Evolutionary conservation across 768 basidiomycete genomes (phyloP), one percentile per base, ranked within the genome.

Genomic region (Macrolepiota dolichaula): DNA sequence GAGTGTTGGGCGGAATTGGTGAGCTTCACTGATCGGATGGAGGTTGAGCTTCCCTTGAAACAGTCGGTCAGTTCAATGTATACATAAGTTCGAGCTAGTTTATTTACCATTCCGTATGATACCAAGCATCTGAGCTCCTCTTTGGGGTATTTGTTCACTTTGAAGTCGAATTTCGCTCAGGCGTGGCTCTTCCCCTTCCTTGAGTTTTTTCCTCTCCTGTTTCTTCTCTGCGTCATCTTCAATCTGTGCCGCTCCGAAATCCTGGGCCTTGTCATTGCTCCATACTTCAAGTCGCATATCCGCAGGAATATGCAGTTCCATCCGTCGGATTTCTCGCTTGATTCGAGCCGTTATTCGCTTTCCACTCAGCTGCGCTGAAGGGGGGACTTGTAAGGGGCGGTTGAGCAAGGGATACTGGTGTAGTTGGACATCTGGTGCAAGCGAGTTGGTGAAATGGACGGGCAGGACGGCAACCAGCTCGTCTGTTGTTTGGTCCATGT

Each of bases 221-320:
- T 89, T 89, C 70, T 86, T 92, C 73, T 92, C 89, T 57, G 80
- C 80, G 70, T 94, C 92, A 66, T 92, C 92, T 56, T 90, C 88
- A 53, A 78, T 70, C 55, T 85, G 81, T 17, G 88, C 90, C 22
- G 69, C 71, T 2, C 91, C 92, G 15, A 91, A 74, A 32, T 85
- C 84, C 68, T 79, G 82, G 15, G 87, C 84, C 62, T 82, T 82
- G 57, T 91, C 89, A n/a, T 70, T 70, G 66, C 89, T 94, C 86
- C 89, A 92, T 15, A 94, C 89, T 64, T 92, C 91, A 17, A 85
- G 76, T 37, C 92, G 85, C 22, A 84, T 84, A 70, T 94, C 92
- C n/a, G 85, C 82, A 4, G 92, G 92, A 12, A 94, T 80, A 71
- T 92, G 91, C 22, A 94, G 79, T 71, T 94, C 92, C 35, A 90